Percentiles rank a stretch among this genome's conserved stretches.
These are phyloP conservation scores for Prunus armeniaca DNA, from an alignment of 306 rosid species.

Conservation along the genomic window DNA sequence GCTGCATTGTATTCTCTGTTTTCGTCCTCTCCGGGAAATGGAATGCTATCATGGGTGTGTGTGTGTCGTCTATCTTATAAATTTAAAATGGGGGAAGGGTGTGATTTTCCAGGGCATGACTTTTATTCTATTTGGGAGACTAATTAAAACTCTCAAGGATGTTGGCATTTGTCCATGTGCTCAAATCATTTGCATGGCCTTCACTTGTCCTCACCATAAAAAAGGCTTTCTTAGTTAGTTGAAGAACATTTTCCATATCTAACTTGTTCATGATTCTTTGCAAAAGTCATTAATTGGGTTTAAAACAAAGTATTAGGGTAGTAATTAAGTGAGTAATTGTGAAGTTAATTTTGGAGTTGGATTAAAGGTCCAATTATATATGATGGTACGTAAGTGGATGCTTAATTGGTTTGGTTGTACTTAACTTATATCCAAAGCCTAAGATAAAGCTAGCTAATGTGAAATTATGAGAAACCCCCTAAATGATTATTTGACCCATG, in stretches of 20 bases:
- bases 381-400: no score
- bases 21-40: slow-evolving; percentile 61
- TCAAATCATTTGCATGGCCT: slow-evolving; percentile 56
- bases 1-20: slow-evolving; percentile 50
- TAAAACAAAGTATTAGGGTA: not conserved
- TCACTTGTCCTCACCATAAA: slow-evolving; percentile 38
- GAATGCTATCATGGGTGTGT: slow-evolving; percentile 58
- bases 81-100: slow-evolving; percentile 20
- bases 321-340: not conserved
- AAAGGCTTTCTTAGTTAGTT: slow-evolving; percentile 10
- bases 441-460: not conserved
- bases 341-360: not conserved
- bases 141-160: not conserved
- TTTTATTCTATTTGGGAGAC: slow-evolving; percentile 32
- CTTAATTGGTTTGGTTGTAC: no score
- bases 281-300: not conserved
- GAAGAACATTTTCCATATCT: not conserved
- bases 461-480: no score
- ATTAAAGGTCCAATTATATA: not conserved
- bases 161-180: slow-evolving; percentile 51
- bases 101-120: slow-evolving; percentile 30
- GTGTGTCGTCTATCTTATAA: slow-evolving; percentile 3
- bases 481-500: not conserved
- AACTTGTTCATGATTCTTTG: not conserved
- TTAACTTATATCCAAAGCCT: no score